Conservation (phyloP, 2,329 filamentous ascomycete genomes). For the Trichocomaceae sp. region DNA sequence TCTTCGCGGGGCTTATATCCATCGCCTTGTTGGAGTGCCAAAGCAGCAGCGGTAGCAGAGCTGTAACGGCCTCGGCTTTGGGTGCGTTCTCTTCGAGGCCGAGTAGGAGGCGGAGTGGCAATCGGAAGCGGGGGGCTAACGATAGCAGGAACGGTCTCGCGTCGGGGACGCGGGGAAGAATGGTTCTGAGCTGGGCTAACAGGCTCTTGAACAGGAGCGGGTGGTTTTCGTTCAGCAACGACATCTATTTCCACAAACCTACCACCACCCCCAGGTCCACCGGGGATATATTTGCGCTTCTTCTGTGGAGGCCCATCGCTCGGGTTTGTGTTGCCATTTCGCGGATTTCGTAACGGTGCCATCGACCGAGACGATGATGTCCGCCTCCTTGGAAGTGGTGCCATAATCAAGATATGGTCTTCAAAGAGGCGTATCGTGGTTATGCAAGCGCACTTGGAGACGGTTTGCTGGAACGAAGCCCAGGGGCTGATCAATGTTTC, state of each 20-base stretch:
- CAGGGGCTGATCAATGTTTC: conserved; percentile 6
- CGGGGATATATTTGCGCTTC: conserved; percentile 72
- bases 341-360: conserved; percentile 26
- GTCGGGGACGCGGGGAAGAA: conserved; percentile 46
- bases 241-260: conserved; percentile 71
- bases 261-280: conserved; percentile 78
- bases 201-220: conserved; percentile 19
- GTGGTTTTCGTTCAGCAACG: conserved; percentile 45
- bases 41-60: conserved; percentile 76
- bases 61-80: conserved; percentile 63
- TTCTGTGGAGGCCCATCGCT: conserved; percentile 59
- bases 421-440: background rate
- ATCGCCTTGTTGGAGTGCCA: conserved; percentile 83
- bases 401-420: conserved; percentile 20
- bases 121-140: conserved; percentile 21
- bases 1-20: conserved; percentile 97
- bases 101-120: conserved; percentile 33
- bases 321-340: conserved; percentile 22
- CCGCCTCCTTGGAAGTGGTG: conserved; percentile 25
- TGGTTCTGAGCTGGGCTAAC: conserved; percentile 39
- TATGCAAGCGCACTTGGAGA: background rate
- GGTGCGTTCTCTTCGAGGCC: conserved; percentile 37
- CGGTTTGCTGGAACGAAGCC: background rate
- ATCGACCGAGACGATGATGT: conserved; percentile 27
- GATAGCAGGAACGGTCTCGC: conserved; percentile 41